Evolutionary conservation across 2,329 filamentous ascomycete genomes (phyloP).

Genomic region (Hypoxylon sp.): DNA sequence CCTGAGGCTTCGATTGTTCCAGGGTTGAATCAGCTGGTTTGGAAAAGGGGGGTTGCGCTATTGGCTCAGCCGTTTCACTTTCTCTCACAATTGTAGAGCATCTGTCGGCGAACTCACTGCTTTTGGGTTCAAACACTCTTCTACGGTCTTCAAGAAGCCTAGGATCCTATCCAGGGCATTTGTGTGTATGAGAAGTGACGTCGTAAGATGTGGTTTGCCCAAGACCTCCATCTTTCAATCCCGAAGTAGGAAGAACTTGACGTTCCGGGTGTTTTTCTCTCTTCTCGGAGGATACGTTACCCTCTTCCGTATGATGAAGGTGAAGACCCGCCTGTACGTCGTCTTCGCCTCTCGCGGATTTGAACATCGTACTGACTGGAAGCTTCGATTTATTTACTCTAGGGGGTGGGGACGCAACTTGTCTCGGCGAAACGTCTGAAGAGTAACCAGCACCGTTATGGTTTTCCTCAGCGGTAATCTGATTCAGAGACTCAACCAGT

Average conservation of each 20-base stretch:
- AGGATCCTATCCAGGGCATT: constrained; percentile 49
- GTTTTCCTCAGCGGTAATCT: constrained; percentile 15
- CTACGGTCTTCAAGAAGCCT: constrained; percentile 52
- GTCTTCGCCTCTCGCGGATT: neutral
- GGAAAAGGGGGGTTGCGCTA: constrained; percentile 34
- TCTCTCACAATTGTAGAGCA: neutral
- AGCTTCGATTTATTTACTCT: constrained; percentile 28
- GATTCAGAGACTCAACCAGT: constrained; percentile 15
- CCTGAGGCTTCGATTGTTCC: constrained; percentile 14
- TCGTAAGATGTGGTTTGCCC: constrained; percentile 6
- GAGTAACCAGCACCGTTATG: constrained; percentile 15
- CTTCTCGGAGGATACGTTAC: neutral
- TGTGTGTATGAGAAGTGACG: constrained; percentile 39
- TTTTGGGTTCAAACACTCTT: constrained; percentile 53
- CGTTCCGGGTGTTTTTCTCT: neutral
- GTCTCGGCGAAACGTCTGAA: constrained; percentile 36
- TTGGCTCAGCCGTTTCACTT: constrained; percentile 24
- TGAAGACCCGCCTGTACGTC: neutral
- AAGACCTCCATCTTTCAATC: constrained; percentile 2
- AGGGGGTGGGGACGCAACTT: constrained; percentile 22
- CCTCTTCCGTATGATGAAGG: neutral
- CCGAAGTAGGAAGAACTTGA: neutral
- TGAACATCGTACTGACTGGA: constrained; percentile 32
- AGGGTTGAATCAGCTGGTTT: constrained; percentile 21
- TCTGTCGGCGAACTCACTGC: constrained; percentile 46